These are phyloP conservation scores for Pleurotus ostreatus DNA, from an alignment of 768 basidiomycete species.

Conservation along the genomic window DNA sequence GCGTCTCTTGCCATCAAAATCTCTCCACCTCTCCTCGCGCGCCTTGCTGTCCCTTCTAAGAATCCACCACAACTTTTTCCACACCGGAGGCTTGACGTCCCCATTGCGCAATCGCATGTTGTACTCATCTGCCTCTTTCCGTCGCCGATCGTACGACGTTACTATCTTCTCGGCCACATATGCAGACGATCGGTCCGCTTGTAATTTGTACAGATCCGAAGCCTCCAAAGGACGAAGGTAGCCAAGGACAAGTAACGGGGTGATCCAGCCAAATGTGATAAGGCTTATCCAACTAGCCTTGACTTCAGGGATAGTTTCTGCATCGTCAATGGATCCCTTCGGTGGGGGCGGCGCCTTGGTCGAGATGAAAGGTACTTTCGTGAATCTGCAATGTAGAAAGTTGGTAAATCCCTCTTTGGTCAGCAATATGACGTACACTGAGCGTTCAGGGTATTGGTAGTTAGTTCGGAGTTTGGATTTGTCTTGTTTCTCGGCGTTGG, in stretches of 20 bases:
- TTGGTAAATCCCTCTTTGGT: neutral
- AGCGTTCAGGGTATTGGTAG: conserved; percentile 1
- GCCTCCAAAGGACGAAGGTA: conserved; percentile 80
- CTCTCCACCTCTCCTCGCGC: conserved; percentile 62
- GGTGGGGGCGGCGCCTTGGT: conserved; percentile 39
- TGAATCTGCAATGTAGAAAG: conserved; percentile 14
- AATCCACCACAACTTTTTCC: conserved; percentile 55
- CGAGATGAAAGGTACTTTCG: conserved; percentile 36
- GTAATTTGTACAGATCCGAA: conserved; percentile 77
- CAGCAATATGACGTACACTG: conserved; percentile 1
- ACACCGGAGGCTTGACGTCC: conserved; percentile 51
- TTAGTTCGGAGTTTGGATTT: neutral
- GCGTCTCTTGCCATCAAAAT: conserved; percentile 53
- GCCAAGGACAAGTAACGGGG: conserved; percentile 65
- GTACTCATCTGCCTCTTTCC: conserved; percentile 57
- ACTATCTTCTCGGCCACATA: conserved; percentile 61
- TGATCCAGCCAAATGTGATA: conserved; percentile 75
- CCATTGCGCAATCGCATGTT: conserved; percentile 68
- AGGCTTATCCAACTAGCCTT: conserved; percentile 55
- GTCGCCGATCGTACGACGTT: conserved; percentile 57
- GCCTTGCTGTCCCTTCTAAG: conserved; percentile 47
- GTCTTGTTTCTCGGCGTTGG: neutral
- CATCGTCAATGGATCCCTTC: conserved; percentile 53
- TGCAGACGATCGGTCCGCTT: conserved; percentile 54
- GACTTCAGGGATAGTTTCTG: conserved; percentile 60